A percentile compares a stretch with the other conserved stretches of the same genome.
Conservation (phyloP, 768 basidiomycete species). For the Podaxis sp. region DNA sequence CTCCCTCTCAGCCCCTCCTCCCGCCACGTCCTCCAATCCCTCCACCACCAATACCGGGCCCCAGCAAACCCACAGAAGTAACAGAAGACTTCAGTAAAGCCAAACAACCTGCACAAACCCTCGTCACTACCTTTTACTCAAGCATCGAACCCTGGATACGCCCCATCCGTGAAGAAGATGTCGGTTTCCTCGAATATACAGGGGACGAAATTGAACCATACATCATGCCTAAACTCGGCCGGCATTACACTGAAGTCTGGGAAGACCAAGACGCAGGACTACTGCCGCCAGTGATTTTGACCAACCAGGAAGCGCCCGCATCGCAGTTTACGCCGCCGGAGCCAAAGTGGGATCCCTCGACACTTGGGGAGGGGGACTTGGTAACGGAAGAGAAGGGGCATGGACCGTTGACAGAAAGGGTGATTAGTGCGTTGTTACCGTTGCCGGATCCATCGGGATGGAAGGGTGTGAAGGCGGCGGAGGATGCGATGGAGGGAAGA, state of each 20-base stretch:
- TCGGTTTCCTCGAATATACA: constrained; percentile 88
- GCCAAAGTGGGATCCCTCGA: constrained; percentile 83
- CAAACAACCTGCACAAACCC: constrained; percentile 72
- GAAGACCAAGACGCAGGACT: constrained; percentile 80
- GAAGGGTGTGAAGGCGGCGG: constrained; percentile 80
- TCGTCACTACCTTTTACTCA: constrained; percentile 77
- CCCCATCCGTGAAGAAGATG: constrained; percentile 89
- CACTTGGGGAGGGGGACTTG: constrained; percentile 69
- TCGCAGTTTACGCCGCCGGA: constrained; percentile 45
- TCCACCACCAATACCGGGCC: constrained; percentile 68
- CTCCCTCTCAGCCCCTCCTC: constrained; percentile 47
- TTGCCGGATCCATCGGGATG: constrained; percentile 61
- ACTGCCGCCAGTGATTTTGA: constrained; percentile 26
- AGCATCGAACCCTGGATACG: constrained; percentile 90
- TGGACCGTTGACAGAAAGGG: constrained; percentile 84
- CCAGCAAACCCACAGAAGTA: constrained; percentile 81
- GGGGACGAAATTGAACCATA: constrained; percentile 91
- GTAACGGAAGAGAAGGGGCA: constrained; percentile 76
- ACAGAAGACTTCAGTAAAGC: constrained; percentile 85
- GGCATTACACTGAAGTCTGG: constrained; percentile 91
- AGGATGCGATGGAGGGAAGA: constrained; percentile 82
- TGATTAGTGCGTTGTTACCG: constrained; percentile 72
- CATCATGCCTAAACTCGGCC: constrained; percentile 79
- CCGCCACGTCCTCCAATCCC: constrained; percentile 62
- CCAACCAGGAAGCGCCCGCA: constrained; percentile 32